These are phyloP conservation scores for Cladophialophora immunda DNA, from an alignment of 2,329 filamentous ascomycete species.

Conservation along the genomic window DNA sequence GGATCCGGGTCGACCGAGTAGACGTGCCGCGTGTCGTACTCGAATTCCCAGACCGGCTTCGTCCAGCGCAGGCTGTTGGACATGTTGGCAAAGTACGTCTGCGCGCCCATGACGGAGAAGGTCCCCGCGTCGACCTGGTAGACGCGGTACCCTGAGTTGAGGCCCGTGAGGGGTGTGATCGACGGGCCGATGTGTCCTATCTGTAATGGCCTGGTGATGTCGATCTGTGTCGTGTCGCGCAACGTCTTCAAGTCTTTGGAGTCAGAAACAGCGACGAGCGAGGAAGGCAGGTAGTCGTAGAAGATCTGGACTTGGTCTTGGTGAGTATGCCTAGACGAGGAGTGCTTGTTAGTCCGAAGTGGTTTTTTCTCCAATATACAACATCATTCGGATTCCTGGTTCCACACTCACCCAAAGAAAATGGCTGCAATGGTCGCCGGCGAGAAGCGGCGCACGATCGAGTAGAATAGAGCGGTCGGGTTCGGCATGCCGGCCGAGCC, in stretches of 20 bases:
- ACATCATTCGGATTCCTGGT: background rate
- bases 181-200: slow-evolving; percentile 43
- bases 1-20: slow-evolving; percentile 32
- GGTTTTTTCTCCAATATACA: background rate
- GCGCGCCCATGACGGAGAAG: slow-evolving; percentile 43
- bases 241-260: slow-evolving; percentile 2
- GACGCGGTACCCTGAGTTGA: slow-evolving; percentile 44
- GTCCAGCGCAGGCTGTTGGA: slow-evolving; percentile 43
- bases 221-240: slow-evolving; percentile 41
- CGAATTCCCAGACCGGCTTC: slow-evolving; percentile 44
- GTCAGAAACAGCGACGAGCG: slow-evolving; percentile 19
- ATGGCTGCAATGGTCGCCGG: slow-evolving; percentile 39
- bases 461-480: slow-evolving; percentile 42
- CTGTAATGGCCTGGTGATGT: slow-evolving; percentile 40
- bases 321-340: slow-evolving; percentile 40
- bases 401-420: slow-evolving; percentile 35
- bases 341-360: background rate
- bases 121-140: slow-evolving; percentile 43
- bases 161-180: slow-evolving; percentile 43
- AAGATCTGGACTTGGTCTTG: slow-evolving; percentile 44
- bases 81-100: slow-evolving; percentile 46
- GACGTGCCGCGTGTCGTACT: slow-evolving; percentile 42
- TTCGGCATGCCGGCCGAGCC: slow-evolving; percentile 37
- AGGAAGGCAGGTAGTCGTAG: slow-evolving; percentile 42
- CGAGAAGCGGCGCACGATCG: slow-evolving; percentile 41